Conservation (phyloP, 257 asterid genomes). For the Mentha longifolia region DNA sequence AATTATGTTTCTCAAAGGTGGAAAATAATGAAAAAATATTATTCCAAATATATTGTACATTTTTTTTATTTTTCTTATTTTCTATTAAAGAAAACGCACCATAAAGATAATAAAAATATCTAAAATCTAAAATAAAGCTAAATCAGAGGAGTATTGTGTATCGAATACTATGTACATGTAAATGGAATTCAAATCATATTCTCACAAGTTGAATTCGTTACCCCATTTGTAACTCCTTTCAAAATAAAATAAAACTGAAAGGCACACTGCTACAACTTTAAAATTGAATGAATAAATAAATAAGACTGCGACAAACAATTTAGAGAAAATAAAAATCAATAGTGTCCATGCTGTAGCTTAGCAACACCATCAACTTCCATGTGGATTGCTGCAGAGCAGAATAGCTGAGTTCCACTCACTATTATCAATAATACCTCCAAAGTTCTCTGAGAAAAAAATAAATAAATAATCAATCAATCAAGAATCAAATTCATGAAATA, state of each 20-base stretch:
- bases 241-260: neutral
- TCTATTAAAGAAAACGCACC: too few species aligned
- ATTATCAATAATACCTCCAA: slow-evolving; percentile 76
- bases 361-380: slow-evolving; percentile 46
- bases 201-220: neutral
- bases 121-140: too few species aligned
- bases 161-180: too few species aligned
- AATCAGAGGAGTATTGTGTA: too few species aligned
- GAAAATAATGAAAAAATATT: too few species aligned
- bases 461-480: neutral
- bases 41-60: too few species aligned
- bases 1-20: too few species aligned
- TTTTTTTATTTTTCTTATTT: too few species aligned
- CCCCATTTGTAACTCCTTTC: neutral
- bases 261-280: neutral
- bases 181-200: neutral
- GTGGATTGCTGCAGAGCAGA: slow-evolving; percentile 72
- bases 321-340: slow-evolving; percentile 8
- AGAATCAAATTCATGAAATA: neutral
- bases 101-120: too few species aligned
- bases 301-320: neutral
- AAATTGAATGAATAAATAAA: neutral
- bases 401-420: slow-evolving; percentile 74
- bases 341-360: neutral
- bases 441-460: slow-evolving; percentile 56